phyloP scores from a whole-genome alignment of 1,139 yeast genomes.

The Lodderomyces pseudojiufengensis region DNA sequence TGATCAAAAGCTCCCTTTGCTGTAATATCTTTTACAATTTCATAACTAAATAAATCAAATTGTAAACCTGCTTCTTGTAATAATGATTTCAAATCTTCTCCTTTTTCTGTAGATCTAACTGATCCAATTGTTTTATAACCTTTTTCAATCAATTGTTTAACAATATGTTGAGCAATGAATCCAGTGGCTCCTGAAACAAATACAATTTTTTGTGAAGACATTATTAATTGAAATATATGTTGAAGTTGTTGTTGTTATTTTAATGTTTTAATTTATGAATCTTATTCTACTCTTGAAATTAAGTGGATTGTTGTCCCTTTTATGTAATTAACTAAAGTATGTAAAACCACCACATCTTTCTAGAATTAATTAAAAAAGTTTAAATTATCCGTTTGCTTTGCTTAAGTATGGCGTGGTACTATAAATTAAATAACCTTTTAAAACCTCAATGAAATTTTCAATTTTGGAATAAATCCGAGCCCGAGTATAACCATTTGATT shows the following conservation, averaged over 20 bases:
- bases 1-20: conserved; percentile 27
- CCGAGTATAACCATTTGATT: too few species aligned
- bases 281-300: too few species aligned
- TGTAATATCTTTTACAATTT: conserved; percentile 24
- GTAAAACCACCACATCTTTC: too few species aligned
- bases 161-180: conserved; percentile 45
- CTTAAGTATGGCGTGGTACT: too few species aligned
- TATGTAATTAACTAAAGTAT: too few species aligned
- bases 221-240: too few species aligned
- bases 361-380: too few species aligned
- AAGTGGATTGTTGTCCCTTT: too few species aligned
- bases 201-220: conserved; percentile 13
- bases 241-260: background rate
- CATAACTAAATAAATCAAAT: conserved; percentile 20
- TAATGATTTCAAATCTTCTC: conserved; percentile 20
- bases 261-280: background rate
- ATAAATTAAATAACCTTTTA: too few species aligned
- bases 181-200: conserved; percentile 59
- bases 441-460: too few species aligned
- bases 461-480: too few species aligned
- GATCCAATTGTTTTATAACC: conserved; percentile 27
- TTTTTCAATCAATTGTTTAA: conserved; percentile 22
- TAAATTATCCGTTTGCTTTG: too few species aligned
- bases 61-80: conserved; percentile 2
- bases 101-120: conserved; percentile 27